Percentiles rank a stretch among this genome's conserved stretches.
These are phyloP conservation scores for Chrysophaeum taylorii DNA, from an alignment of 352 stramenopile species.

Conservation along the genomic window DNA sequence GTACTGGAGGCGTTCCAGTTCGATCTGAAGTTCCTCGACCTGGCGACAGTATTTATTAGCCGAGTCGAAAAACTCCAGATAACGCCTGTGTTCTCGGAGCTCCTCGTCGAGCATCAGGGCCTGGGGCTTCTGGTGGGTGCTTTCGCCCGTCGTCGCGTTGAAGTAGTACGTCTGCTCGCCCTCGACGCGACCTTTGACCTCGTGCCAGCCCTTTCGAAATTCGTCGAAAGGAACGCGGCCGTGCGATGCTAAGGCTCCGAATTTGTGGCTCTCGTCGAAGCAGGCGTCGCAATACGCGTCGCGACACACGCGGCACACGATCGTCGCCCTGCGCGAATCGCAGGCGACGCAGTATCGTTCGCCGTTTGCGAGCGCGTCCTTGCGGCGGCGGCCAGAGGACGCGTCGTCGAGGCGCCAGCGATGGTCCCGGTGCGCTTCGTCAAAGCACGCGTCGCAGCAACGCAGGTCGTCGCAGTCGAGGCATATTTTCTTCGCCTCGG, in stretches of 20 bases:
- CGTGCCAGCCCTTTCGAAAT: slow-evolving; percentile 30
- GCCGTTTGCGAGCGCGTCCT: slow-evolving; percentile 27
- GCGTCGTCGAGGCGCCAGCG: slow-evolving; percentile 29
- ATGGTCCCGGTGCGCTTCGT: slow-evolving; percentile 20
- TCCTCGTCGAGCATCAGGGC: slow-evolving; percentile 34
- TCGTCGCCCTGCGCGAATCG: slow-evolving; percentile 24
- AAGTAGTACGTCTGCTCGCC: slow-evolving; percentile 35
- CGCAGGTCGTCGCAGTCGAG: slow-evolving; percentile 20
- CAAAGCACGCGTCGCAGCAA: slow-evolving; percentile 30
- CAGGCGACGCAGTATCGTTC: slow-evolving; percentile 31
- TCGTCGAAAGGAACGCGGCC: slow-evolving; percentile 23
- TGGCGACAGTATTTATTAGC: slow-evolving; percentile 30
- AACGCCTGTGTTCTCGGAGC: slow-evolving; percentile 27
- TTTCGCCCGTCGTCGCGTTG: slow-evolving; percentile 30
- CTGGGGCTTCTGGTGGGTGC: slow-evolving; percentile 29
- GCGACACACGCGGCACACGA: slow-evolving; percentile 26
- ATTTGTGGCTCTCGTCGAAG: slow-evolving; percentile 16
- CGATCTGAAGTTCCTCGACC: slow-evolving; percentile 33
- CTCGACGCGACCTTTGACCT: slow-evolving; percentile 29
- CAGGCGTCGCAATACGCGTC: slow-evolving; percentile 19
- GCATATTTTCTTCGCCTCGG: slow-evolving; percentile 21
- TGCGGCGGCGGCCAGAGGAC: too few species aligned
- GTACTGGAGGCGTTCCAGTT: slow-evolving; percentile 33
- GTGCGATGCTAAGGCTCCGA: slow-evolving; percentile 19
- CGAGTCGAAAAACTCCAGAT: slow-evolving; percentile 26